A percentile compares a stretch with the other conserved stretches of the same genome.
phyloP scores from a whole-genome alignment of 83 land plant species.

The Diphasiastrum complanatum region DNA sequence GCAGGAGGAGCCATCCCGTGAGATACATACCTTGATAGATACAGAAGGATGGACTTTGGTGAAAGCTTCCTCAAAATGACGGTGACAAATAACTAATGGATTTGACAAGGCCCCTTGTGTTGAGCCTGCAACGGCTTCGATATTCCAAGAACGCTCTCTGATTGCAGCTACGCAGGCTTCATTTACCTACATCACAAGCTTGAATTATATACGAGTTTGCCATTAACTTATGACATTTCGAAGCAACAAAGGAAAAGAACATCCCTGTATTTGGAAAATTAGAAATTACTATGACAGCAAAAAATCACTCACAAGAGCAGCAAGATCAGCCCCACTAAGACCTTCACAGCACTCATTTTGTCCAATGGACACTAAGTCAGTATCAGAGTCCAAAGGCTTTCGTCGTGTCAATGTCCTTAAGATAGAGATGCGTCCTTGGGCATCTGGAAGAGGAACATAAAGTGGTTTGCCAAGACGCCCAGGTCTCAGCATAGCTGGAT shows the following conservation, averaged over 20 bases:
- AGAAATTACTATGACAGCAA: neutral
- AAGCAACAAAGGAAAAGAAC: neutral
- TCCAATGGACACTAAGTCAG: constrained; percentile 57
- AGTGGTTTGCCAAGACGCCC: constrained; percentile 83
- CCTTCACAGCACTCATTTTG: constrained; percentile 51
- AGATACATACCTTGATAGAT: constrained; percentile 44
- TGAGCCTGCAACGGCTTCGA: constrained; percentile 1
- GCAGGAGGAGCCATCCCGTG: neutral
- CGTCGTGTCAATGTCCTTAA: constrained; percentile 54
- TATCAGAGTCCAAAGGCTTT: constrained; percentile 61
- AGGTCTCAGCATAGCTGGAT: constrained; percentile 74
- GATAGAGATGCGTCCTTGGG: constrained; percentile 63
- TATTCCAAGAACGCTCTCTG: constrained; percentile 28
- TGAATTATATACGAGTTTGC: neutral
- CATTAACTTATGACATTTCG: neutral
- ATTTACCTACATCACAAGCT: constrained; percentile 36
- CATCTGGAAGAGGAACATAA: constrained; percentile 70
- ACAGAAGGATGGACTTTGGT: constrained; percentile 57
- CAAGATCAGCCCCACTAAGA: constrained; percentile 90
- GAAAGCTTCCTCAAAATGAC: constrained; percentile 69
- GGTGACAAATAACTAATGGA: constrained; percentile 28
- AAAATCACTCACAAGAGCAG: constrained; percentile 51
- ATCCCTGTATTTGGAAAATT: neutral
- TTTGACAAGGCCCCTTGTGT: constrained; percentile 12
- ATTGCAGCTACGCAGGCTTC: constrained; percentile 63